These are phyloP conservation scores for Metschnikowia koreensis DNA, from an alignment of 805 yeast species.

Conservation along the genomic window DNA sequence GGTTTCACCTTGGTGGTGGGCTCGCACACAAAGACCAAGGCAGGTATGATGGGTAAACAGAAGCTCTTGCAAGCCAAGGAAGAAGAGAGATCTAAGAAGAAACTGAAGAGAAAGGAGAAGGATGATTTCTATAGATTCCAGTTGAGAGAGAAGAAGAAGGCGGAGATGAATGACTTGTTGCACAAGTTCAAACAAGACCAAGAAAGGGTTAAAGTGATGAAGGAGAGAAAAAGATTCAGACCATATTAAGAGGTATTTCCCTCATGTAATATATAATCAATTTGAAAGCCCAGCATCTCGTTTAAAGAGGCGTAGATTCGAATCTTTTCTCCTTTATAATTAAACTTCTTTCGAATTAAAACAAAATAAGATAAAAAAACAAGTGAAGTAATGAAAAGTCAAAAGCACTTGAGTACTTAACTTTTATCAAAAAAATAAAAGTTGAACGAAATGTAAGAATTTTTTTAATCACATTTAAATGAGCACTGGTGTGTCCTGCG, in stretches of 20 bases:
- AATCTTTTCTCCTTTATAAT: no score
- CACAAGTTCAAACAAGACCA: conserved; percentile 87
- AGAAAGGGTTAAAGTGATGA: conserved; percentile 74
- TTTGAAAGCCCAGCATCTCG: not conserved
- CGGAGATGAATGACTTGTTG: conserved; percentile 84
- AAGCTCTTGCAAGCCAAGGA: conserved; percentile 38
- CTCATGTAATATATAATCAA: not conserved
- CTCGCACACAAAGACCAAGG: conserved; percentile 76
- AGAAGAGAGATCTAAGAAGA: conserved; percentile 41
- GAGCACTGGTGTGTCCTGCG: no score
- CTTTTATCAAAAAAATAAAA: no score
- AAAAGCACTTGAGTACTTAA: no score
- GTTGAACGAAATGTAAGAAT: no score
- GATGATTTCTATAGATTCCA: conserved; percentile 95
- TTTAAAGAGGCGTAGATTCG: not conserved
- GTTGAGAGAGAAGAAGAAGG: conserved; percentile 88
- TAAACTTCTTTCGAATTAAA: no score
- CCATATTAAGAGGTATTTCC: conserved; percentile 56
- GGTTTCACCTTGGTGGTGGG: conserved; percentile 93
- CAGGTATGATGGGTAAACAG: conserved; percentile 62
- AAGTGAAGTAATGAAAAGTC: no score
- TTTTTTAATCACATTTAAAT: no score
- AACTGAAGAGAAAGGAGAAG: conserved; percentile 72
- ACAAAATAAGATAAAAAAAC: no score
- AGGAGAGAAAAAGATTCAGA: conserved; percentile 75